These are phyloP conservation scores for Solanum phureja DNA, from an alignment of 257 asterid genomes.

Conservation along the genomic window DNA sequence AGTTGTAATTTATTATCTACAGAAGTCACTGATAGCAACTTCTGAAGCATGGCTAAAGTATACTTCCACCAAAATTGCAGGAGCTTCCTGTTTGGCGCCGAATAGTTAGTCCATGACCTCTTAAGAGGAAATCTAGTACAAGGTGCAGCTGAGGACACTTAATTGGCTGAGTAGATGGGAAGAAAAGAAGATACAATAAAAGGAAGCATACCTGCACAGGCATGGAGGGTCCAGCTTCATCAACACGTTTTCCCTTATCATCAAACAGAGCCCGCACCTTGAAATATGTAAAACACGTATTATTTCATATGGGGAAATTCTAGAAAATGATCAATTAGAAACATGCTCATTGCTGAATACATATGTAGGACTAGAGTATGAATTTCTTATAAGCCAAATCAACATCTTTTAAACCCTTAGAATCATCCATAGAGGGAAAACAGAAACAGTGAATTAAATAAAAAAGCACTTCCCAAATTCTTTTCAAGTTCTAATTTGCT, in stretches of 20 bases:
- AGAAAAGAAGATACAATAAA: neutral
- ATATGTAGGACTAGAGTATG: neutral
- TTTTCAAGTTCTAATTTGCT: slow-evolving; percentile 13
- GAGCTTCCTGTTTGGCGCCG: neutral
- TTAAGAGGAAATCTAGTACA: neutral
- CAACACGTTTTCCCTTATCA: slow-evolving; percentile 68
- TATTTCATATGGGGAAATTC: neutral
- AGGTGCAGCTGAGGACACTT: neutral
- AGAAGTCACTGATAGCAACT: neutral
- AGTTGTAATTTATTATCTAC: neutral
- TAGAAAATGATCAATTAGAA: neutral
- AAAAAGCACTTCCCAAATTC: neutral
- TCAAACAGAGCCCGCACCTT: slow-evolving; percentile 96
- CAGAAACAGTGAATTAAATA: neutral
- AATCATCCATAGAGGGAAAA: neutral
- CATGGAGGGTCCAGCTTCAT: slow-evolving; percentile 84
- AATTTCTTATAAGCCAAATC: neutral
- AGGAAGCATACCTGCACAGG: slow-evolving; percentile 75
- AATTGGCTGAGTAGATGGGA: neutral
- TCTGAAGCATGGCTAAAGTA: neutral
- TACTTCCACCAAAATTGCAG: neutral
- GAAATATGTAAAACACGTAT: slow-evolving; percentile 12
- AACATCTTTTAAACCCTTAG: neutral
- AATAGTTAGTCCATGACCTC: neutral
- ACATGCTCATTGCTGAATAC: neutral